Evolutionary conservation across 2,329 filamentous ascomycete genomes (phyloP).

Genomic region (Dothiorella sarmentorum): DNA sequence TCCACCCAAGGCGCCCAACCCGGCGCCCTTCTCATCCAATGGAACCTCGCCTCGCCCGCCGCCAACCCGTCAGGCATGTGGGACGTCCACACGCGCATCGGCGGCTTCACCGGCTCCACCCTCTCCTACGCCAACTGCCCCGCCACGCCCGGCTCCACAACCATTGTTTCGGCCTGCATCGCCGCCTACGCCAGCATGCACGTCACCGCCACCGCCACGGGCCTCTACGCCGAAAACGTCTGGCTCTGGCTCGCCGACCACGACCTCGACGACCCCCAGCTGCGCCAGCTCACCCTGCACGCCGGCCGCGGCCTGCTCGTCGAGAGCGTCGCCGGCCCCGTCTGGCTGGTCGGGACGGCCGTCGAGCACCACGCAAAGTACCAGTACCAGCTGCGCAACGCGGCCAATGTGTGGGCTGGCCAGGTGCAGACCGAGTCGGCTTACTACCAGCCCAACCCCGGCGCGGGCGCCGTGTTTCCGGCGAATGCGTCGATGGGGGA

Average conservation of each 20-base stretch:
- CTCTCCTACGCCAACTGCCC: constrained; percentile 73
- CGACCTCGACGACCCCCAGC: constrained; percentile 71
- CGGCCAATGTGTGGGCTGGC: constrained; percentile 75
- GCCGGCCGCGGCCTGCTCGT: constrained; percentile 79
- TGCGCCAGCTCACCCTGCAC: constrained; percentile 76
- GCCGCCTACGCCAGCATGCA: constrained; percentile 60
- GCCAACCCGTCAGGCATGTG: constrained; percentile 70
- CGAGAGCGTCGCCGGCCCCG: constrained; percentile 49
- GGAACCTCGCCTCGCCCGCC: constrained; percentile 58
- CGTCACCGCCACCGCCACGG: constrained; percentile 52
- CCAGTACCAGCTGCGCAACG: constrained; percentile 81
- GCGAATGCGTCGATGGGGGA: constrained; percentile 59
- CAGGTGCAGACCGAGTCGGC: constrained; percentile 88
- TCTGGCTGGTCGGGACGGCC: constrained; percentile 63
- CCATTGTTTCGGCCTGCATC: constrained; percentile 62
- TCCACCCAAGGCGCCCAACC: constrained; percentile 63
- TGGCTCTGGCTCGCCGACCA: constrained; percentile 95
- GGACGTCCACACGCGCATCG: constrained; percentile 84
- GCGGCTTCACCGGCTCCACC: constrained; percentile 72
- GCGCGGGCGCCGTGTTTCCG: constrained; percentile 63
- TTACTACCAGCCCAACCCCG: constrained; percentile 78
- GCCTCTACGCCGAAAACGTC: constrained; percentile 77
- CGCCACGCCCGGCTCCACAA: constrained; percentile 65
- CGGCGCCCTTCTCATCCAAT: constrained; percentile 69
- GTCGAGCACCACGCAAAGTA: constrained; percentile 60